These are phyloP conservation scores for Epithele typhae DNA, from an alignment of 768 basidiomycete genomes.

Conservation along the genomic window DNA sequence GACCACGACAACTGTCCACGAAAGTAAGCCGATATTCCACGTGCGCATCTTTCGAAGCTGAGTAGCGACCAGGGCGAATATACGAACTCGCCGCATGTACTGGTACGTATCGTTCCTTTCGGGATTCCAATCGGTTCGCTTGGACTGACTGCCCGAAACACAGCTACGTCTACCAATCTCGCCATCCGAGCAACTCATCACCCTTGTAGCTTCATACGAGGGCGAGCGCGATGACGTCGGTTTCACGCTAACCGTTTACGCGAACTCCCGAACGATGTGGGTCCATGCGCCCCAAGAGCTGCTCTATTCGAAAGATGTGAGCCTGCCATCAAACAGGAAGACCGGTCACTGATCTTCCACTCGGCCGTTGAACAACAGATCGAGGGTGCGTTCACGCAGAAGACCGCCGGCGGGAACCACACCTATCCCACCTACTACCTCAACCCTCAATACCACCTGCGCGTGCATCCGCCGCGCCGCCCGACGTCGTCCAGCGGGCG, in stretches of 20 bases:
- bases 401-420: constrained; percentile 83
- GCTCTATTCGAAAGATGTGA: constrained; percentile 24
- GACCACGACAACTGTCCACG: too few species aligned
- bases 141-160: too few species aligned
- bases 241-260: constrained; percentile 65
- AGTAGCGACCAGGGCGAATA: constrained; percentile 35
- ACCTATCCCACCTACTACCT: constrained; percentile 77
- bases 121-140: too few species aligned
- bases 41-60: too few species aligned
- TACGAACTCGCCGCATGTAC: constrained; percentile 40
- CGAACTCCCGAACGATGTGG: constrained; percentile 31
- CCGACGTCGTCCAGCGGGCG: too few species aligned
- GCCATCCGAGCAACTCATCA: constrained; percentile 33
- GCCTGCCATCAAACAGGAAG: background rate
- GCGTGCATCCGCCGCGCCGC: constrained; percentile 38
- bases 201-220: constrained; percentile 66
- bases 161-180: constrained; percentile 2
- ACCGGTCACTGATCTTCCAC: too few species aligned
- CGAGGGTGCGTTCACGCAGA: constrained; percentile 55
- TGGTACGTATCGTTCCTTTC: constrained; percentile 27
- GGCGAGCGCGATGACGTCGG: constrained; percentile 55
- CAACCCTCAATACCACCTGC: constrained; percentile 85
- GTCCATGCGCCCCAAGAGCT: constrained; percentile 13
- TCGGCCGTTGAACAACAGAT: constrained; percentile 37
- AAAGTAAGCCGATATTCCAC: too few species aligned